Conservation (phyloP, 2,329 filamentous ascomycete species). For the Calycina marina region DNA sequence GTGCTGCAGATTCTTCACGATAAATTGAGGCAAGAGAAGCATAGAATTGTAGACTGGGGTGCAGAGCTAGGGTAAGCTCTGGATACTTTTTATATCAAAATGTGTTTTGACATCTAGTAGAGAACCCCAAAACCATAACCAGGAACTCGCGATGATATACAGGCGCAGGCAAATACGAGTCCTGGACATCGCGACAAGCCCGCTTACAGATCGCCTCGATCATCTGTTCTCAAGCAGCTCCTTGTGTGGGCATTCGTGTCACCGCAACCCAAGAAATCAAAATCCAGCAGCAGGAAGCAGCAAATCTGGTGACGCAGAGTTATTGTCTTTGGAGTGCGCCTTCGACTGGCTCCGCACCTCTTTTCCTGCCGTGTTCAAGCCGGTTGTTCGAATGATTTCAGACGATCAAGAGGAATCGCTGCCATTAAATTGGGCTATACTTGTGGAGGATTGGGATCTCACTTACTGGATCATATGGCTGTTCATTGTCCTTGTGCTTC, state of each 20-base stretch:
- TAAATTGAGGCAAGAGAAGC: too few relatives aligned
- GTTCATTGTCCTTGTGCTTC: slow-evolving; percentile 7
- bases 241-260: slow-evolving; percentile 4
- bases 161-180: slow-evolving; percentile 12
- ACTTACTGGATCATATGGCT: slow-evolving; percentile 18
- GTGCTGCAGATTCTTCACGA: too few relatives aligned
- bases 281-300: not conserved
- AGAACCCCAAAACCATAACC: slow-evolving; percentile 12
- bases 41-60: too few relatives aligned
- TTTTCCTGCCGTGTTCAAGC: slow-evolving; percentile 5
- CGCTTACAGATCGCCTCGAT: slow-evolving; percentile 3
- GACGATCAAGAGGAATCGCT: slow-evolving; percentile 16
- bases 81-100: too few relatives aligned
- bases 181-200: slow-evolving; percentile 5
- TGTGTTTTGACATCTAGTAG: too few relatives aligned
- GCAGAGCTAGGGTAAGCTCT: too few relatives aligned
- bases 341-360: slow-evolving; percentile 9
- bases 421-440: slow-evolving; percentile 14
- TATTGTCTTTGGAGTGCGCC: slow-evolving; percentile 14
- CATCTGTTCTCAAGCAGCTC: slow-evolving; percentile 2
- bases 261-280: not conserved
- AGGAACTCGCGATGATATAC: slow-evolving; percentile 14
- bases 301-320: slow-evolving; percentile 13
- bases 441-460: slow-evolving; percentile 16
- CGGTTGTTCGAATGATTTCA: slow-evolving; percentile 9